phyloP scores from a whole-genome alignment of 2,329 filamentous ascomycete genomes.

The Alternaria gaisen region DNA sequence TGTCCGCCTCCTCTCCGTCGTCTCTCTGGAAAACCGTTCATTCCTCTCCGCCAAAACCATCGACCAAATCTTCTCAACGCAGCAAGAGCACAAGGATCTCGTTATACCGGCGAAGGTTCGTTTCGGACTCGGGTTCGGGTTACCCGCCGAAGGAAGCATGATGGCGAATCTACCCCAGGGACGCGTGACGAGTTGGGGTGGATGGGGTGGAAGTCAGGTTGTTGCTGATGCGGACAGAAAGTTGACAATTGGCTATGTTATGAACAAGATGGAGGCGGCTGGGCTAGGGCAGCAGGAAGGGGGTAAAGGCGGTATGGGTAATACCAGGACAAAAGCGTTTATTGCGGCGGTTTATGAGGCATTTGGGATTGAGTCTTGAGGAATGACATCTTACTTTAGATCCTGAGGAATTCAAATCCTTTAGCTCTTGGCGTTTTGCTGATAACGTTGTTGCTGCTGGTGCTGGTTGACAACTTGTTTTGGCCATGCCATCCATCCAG shows the following conservation, averaged over 20 bases:
- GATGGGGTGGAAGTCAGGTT: slow-evolving; percentile 29
- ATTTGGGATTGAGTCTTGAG: slow-evolving; percentile 7
- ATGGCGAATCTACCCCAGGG: slow-evolving; percentile 23
- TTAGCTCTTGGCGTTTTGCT: not conserved
- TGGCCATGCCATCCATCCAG: slow-evolving; percentile 23
- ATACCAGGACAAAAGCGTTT: slow-evolving; percentile 13
- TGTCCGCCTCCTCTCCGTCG: slow-evolving; percentile 14
- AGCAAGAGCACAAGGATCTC: slow-evolving; percentile 15
- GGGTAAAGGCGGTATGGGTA: slow-evolving; percentile 13
- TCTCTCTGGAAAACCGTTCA: slow-evolving; percentile 13
- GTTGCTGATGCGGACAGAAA: slow-evolving; percentile 25
- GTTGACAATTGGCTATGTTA: slow-evolving; percentile 27
- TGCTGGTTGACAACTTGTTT: slow-evolving; percentile 6
- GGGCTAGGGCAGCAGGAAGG: not conserved
- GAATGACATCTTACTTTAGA: not conserved
- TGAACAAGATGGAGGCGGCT: slow-evolving; percentile 31
- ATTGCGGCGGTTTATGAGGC: slow-evolving; percentile 22
- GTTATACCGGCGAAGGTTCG: slow-evolving; percentile 8
- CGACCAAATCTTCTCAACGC: slow-evolving; percentile 23
- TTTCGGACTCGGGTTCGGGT: slow-evolving; percentile 23
- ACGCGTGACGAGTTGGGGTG: slow-evolving; percentile 25
- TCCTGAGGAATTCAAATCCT: not conserved
- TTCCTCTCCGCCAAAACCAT: slow-evolving; percentile 20
- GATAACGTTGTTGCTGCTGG: not conserved
- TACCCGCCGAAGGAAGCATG: slow-evolving; percentile 4